Percentiles rank a stretch among this genome's conserved stretches.
Evolutionary conservation across 495 filamentous ascomycete species (phyloP).

Genomic region (Antarctomyces pellizariae): DNA sequence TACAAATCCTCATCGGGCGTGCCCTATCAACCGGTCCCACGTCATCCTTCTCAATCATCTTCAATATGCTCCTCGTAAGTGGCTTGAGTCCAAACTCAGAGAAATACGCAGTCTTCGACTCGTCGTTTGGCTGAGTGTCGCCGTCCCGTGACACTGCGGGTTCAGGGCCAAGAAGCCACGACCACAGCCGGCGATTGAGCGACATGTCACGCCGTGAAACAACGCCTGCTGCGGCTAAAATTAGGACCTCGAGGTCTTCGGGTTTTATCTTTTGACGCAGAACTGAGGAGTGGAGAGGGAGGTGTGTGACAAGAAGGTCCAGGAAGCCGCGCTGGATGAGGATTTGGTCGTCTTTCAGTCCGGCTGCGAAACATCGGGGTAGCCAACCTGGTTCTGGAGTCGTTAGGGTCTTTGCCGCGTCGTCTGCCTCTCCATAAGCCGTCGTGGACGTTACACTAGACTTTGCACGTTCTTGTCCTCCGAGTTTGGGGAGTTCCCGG

Average conservation of each 20-base stretch:
- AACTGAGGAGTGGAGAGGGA: constrained; percentile 71
- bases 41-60: constrained; percentile 39
- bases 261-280: constrained; percentile 46
- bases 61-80: constrained; percentile 48
- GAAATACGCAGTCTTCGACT: constrained; percentile 47
- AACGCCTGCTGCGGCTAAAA: constrained; percentile 63
- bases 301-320: constrained; percentile 72
- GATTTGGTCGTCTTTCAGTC: constrained; percentile 70
- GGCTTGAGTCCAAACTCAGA: constrained; percentile 49
- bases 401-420: constrained; percentile 41
- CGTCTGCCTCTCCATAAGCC: constrained; percentile 8
- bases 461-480: constrained; percentile 10
- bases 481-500: constrained; percentile 57
- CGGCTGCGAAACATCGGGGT: constrained; percentile 72
- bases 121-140: constrained; percentile 16
- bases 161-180: constrained; percentile 87
- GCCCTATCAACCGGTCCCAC: constrained; percentile 42
- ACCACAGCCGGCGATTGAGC: constrained; percentile 79
- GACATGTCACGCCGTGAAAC: constrained; percentile 85
- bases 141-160: constrained; percentile 22
- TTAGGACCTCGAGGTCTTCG: constrained; percentile 55
- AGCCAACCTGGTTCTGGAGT: constrained; percentile 84
- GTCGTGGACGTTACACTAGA: constrained; percentile 2
- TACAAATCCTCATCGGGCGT: constrained; percentile 71
- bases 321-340: constrained; percentile 86